Conservation (phyloP, 768 basidiomycete genomes). For the Lactarius akahatsu region DNA sequence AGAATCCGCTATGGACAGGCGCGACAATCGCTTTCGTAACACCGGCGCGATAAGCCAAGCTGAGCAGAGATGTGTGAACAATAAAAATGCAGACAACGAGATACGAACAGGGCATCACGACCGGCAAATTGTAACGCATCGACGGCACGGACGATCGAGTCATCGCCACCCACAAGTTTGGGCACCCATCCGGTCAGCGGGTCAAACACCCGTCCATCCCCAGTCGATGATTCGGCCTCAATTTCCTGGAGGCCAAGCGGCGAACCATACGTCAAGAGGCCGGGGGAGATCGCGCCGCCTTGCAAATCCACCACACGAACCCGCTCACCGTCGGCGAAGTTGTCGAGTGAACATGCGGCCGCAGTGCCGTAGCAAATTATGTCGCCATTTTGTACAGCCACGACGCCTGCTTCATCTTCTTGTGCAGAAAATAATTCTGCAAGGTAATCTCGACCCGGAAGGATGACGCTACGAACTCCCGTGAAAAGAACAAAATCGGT, state of each 20-base stretch:
- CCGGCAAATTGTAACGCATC: slow-evolving; percentile 74
- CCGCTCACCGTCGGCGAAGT: slow-evolving; percentile 23
- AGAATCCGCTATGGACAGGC: slow-evolving; percentile 54
- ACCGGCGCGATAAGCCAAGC: slow-evolving; percentile 70
- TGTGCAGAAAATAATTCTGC: slow-evolving; percentile 35
- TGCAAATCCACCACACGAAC: slow-evolving; percentile 51
- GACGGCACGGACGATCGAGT: slow-evolving; percentile 53
- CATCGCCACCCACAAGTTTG: slow-evolving; percentile 37
- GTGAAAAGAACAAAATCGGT: slow-evolving; percentile 53
- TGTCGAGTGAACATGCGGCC: slow-evolving; percentile 33
- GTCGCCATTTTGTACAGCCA: slow-evolving; percentile 52
- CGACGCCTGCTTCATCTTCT: slow-evolving; percentile 37
- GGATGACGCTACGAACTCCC: slow-evolving; percentile 57
- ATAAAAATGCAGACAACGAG: not conserved
- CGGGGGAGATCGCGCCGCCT: slow-evolving; percentile 65
- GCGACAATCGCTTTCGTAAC: slow-evolving; percentile 68
- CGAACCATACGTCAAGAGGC: slow-evolving; percentile 62
- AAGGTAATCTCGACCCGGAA: slow-evolving; percentile 37
- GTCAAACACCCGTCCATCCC: slow-evolving; percentile 51
- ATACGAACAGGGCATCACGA: slow-evolving; percentile 52
- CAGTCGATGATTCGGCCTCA: slow-evolving; percentile 56
- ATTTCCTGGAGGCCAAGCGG: slow-evolving; percentile 72
- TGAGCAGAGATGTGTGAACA: slow-evolving; percentile 34
- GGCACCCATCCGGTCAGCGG: slow-evolving; percentile 41
- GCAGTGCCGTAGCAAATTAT: slow-evolving; percentile 50